Evolutionary conservation across 805 yeast species (phyloP).

Genomic region (Starmerella bombi): DNA sequence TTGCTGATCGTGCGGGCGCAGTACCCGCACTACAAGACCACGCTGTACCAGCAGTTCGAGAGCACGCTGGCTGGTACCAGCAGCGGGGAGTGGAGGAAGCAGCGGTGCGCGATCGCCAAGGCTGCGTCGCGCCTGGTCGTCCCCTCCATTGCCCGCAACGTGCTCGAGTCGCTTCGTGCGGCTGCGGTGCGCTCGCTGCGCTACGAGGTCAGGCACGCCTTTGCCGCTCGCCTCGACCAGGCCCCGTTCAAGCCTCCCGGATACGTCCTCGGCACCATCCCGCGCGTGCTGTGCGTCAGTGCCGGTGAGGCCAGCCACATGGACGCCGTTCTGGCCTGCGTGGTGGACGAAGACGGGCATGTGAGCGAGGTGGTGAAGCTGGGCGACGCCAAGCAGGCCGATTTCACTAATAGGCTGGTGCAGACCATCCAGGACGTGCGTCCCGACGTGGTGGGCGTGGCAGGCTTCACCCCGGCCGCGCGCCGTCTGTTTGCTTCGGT

Average conservation of each 20-base stretch:
- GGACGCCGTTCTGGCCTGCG: constrained; percentile 76
- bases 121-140: constrained; percentile 55
- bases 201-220: constrained; percentile 53
- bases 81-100: constrained; percentile 59
- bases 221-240: constrained; percentile 67
- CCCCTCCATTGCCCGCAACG: constrained; percentile 54
- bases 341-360: constrained; percentile 68
- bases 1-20: constrained; percentile 52
- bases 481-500: constrained; percentile 44
- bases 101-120: constrained; percentile 54
- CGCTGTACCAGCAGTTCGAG: constrained; percentile 31
- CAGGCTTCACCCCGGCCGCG: constrained; percentile 72
- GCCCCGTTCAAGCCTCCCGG: constrained; percentile 84
- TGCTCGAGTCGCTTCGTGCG: constrained; percentile 69
- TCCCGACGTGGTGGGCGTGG: constrained; percentile 85
- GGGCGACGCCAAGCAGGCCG: constrained; percentile 51
- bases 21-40: constrained; percentile 34
- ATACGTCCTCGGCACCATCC: constrained; percentile 65
- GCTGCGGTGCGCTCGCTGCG: constrained; percentile 61
- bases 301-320: constrained; percentile 75
- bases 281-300: constrained; percentile 69
- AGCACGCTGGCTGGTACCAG: constrained; percentile 3
- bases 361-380: constrained; percentile 66
- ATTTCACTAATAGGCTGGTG: constrained; percentile 52
- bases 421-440: constrained; percentile 46